These are phyloP conservation scores for Cladobotryum protrusum DNA, from an alignment of 2,329 filamentous ascomycete species.

Conservation along the genomic window DNA sequence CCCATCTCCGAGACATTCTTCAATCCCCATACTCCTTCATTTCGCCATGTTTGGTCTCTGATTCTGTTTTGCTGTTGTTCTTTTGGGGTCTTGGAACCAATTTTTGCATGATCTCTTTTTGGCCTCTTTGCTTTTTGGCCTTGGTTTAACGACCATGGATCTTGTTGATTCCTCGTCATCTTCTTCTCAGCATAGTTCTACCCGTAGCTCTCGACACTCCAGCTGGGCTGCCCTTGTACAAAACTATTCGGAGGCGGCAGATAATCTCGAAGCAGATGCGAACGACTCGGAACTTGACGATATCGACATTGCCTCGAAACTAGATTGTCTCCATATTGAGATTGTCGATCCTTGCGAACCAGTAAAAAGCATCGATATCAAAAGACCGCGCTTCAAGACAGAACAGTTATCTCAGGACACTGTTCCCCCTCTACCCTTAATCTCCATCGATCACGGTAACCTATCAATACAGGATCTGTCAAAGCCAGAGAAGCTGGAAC, in stretches of 20 bases:
- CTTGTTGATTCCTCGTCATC: slow-evolving; percentile 21
- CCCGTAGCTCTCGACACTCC: slow-evolving; percentile 7
- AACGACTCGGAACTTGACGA: slow-evolving; percentile 22
- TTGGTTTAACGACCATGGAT: slow-evolving; percentile 28
- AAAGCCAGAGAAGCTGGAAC: slow-evolving; percentile 10
- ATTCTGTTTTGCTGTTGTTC: slow-evolving; percentile 25
- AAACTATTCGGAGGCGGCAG: slow-evolving; percentile 15
- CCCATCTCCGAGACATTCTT: slow-evolving; percentile 13
- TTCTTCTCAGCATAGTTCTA: slow-evolving; percentile 4
- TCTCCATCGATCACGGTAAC: slow-evolving; percentile 20
- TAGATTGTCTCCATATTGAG: slow-evolving; percentile 21
- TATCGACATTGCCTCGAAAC: slow-evolving; percentile 24
- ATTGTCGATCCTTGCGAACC: slow-evolving; percentile 30
- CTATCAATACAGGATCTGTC: slow-evolving; percentile 6
- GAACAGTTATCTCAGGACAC: background rate
- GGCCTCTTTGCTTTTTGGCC: slow-evolving; percentile 19
- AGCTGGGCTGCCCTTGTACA: slow-evolving; percentile 8
- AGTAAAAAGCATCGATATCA: slow-evolving; percentile 31
- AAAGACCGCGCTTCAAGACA: slow-evolving; percentile 4
- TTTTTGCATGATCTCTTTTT: slow-evolving; percentile 28
- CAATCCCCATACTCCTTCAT: slow-evolving; percentile 20
- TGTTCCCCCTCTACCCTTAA: slow-evolving; percentile 16
- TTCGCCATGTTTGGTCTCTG: slow-evolving; percentile 33
- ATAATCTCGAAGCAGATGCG: slow-evolving; percentile 27
- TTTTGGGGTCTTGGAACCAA: slow-evolving; percentile 40